These are phyloP conservation scores for Penicillium salamii DNA, from an alignment of 495 filamentous ascomycete genomes.

Conservation along the genomic window DNA sequence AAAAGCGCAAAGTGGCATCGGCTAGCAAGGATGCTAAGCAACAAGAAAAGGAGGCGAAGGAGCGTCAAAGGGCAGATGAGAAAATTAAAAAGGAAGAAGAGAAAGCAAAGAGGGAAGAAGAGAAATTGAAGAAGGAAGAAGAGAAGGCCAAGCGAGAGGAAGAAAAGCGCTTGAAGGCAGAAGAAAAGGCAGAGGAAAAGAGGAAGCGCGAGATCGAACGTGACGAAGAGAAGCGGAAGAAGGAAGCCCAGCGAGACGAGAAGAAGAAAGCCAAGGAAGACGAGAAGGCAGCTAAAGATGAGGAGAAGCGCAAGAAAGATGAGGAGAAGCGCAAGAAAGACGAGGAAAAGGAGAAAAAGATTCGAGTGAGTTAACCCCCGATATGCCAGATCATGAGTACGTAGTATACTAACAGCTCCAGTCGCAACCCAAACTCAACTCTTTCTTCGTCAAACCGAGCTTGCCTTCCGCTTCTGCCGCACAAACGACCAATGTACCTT, in stretches of 20 bases:
- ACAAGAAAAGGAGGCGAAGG: constrained; percentile 54
- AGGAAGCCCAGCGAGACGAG: constrained; percentile 31
- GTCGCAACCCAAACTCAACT: constrained; percentile 57
- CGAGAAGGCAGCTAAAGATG: constrained; percentile 56
- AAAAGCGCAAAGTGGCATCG: constrained; percentile 53
- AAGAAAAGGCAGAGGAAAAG: constrained; percentile 45
- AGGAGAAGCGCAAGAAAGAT: constrained; percentile 51
- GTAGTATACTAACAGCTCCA: constrained; percentile 26
- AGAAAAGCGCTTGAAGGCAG: constrained; percentile 39
- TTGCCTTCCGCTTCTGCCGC: constrained; percentile 18
- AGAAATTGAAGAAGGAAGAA: constrained; percentile 39
- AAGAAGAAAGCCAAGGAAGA: constrained; percentile 62
- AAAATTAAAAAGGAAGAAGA: constrained; percentile 46
- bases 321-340: constrained; percentile 58
- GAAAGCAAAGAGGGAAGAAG: constrained; percentile 43
- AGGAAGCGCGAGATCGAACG: constrained; percentile 17
- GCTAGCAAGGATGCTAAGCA: constrained; percentile 53
- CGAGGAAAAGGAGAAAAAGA: constrained; percentile 66
- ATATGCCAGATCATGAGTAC: neutral
- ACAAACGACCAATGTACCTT: constrained; percentile 10
- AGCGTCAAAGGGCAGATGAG: constrained; percentile 40
- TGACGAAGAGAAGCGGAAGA: constrained; percentile 25
- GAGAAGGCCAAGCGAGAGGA: constrained; percentile 46
- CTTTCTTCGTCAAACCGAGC: constrained; percentile 57
- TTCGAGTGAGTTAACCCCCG: constrained; percentile 46